These are phyloP conservation scores for Moesziomyces sp. DNA, from an alignment of 1,284 basidiomycete species.

Conservation along the genomic window DNA sequence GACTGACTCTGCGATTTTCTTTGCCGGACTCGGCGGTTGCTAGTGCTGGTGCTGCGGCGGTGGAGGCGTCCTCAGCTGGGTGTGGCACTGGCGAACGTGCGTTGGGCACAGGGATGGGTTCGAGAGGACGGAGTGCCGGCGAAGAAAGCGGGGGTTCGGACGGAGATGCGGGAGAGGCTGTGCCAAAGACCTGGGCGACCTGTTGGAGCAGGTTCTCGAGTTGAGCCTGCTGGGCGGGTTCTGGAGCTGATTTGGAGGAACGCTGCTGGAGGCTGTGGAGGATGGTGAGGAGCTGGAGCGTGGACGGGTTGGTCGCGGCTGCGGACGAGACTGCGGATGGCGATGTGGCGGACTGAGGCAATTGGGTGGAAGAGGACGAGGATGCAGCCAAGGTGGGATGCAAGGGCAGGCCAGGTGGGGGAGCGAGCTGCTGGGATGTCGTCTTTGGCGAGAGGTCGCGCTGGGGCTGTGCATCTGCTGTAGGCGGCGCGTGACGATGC, in stretches of 20 bases:
- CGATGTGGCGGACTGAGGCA: conserved; percentile 11
- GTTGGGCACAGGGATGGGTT: conserved; percentile 24
- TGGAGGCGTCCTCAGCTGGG: not conserved
- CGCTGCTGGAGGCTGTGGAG: conserved; percentile 46
- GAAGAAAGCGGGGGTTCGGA: conserved; percentile 20
- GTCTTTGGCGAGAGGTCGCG: conserved; percentile 27
- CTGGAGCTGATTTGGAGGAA: conserved; percentile 41
- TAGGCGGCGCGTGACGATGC: conserved; percentile 10
- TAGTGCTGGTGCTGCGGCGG: conserved; percentile 1
- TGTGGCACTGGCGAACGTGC: conserved; percentile 7
- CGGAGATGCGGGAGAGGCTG: conserved; percentile 13
- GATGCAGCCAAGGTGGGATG: conserved; percentile 5
- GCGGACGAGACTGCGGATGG: conserved; percentile 21
- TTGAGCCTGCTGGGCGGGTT: conserved; percentile 45
- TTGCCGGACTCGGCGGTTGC: conserved; percentile 19
- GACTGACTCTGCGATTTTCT: conserved; percentile 21
- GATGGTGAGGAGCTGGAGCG: conserved; percentile 39
- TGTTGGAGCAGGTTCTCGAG: conserved; percentile 42
- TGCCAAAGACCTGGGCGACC: conserved; percentile 36
- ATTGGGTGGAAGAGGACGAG: conserved; percentile 18
- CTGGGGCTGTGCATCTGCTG: conserved; percentile 2
- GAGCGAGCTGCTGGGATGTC: conserved; percentile 8
- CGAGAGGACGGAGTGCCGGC: conserved; percentile 26
- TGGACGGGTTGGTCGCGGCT: conserved; percentile 26
- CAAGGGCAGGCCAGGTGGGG: conserved; percentile 16